A percentile compares a stretch with the other conserved stretches of the same genome.
Conservation (phyloP, 192 early-diverging fungal genomes). For the Backusella morwellensis region DNA sequence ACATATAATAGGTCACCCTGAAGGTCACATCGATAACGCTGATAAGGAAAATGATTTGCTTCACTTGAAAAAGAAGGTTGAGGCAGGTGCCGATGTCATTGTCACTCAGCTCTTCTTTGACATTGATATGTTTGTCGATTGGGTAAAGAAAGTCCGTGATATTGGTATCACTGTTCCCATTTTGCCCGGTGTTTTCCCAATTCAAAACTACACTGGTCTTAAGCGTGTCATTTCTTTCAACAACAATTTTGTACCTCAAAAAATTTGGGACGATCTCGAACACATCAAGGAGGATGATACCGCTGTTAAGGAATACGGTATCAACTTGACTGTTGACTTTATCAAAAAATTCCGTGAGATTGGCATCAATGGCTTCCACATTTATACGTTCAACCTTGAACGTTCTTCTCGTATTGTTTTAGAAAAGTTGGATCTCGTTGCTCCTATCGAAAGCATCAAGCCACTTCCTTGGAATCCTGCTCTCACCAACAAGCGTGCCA, state of each 20-base stretch:
- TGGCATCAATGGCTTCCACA: conserved; percentile 84
- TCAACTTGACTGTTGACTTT: conserved; percentile 80
- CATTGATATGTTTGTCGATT: conserved; percentile 79
- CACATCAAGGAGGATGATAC: conserved; percentile 99
- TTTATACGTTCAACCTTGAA: conserved; percentile 94
- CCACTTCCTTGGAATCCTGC: conserved; percentile 46
- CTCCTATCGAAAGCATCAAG: conserved; percentile 54
- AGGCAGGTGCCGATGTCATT: conserved; percentile 90
- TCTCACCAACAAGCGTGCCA: conserved; percentile 82
- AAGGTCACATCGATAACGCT: conserved; percentile 81
- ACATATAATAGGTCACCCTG: conserved; percentile 66
- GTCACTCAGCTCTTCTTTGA: conserved; percentile 98
- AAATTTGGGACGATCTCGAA: conserved; percentile 83
- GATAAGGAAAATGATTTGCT: conserved; percentile 74
- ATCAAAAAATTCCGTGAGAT: conserved; percentile 46
- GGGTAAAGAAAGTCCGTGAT: conserved; percentile 71
- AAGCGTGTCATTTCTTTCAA: conserved; percentile 88
- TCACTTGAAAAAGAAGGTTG: conserved; percentile 84
- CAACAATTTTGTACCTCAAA: conserved; percentile 83
- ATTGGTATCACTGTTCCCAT: conserved; percentile 82
- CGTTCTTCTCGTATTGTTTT: conserved; percentile 83
- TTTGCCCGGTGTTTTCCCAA: conserved; percentile 96
- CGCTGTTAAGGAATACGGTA: conserved; percentile 91
- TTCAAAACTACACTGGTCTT: conserved; percentile 92
- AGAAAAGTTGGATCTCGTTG: conserved; percentile 79